Evolutionary conservation across 164 flowering plant species (phyloP), one percentile per base, ranked within the genome.

Genomic region (Vitis labrusca): DNA sequence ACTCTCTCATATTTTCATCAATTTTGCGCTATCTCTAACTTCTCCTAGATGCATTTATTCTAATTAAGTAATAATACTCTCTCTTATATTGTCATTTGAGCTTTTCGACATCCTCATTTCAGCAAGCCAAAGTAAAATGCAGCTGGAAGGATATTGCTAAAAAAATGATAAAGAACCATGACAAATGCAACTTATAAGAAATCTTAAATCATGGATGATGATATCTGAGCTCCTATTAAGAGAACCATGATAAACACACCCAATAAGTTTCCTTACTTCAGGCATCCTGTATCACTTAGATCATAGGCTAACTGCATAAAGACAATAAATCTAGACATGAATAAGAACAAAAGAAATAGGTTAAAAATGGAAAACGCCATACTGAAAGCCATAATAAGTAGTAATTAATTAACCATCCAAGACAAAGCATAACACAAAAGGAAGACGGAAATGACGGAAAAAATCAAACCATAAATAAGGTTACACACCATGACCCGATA

Each of bases 401-500:
- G 44, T 37, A 3, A 37, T 13, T 19, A n/a, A 4, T 57, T 1
- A 57, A 57, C 59, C 27, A 57, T 57, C 27, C 29, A 17, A 57
- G 59, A 77, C 29, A 69, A 50, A 23, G 47, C 48, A 23, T 60
- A 62, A 57, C 10, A 15, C 48, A 58, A 12, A 67, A 17, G 11
- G 1, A 51, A 10, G 12, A 61, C 27, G 16, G 49, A 3, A 14
- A 32, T 17, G 50, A 10, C 1, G 5, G n/a, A 49, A 16, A 16
- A 59, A 5, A 16, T 52, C 12, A 58, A 48, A 62, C 0, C 6
- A 7, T n/a, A 3, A 53, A 52, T 23, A 50, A 66, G 19, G 19
- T 44, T 12, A 82, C 88, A 77, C 60, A 92, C 99, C 99, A 95
- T 95, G 72, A 95, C 97, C 86, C 99, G 82, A 64, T 87, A 90